Evolutionary conservation across 2,329 filamentous ascomycete species (phyloP), one percentile per base, ranked within the genome.

Genomic region (Beauveria australis): DNA sequence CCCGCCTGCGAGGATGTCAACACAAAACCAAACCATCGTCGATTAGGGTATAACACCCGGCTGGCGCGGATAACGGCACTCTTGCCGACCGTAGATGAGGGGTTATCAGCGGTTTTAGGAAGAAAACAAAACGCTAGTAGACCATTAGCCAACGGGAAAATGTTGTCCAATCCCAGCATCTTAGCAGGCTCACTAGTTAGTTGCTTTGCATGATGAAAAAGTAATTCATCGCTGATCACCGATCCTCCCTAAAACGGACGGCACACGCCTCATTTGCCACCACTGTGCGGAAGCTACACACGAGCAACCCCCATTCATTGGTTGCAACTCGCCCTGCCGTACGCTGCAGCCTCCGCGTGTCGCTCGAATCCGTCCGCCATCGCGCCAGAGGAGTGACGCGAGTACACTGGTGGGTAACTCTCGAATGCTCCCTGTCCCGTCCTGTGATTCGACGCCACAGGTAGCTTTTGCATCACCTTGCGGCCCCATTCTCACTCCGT

Each of bases 161-260:
- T 33, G 9, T 24, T n/a, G 2, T 52, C 43, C 43, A 24, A 37
- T 30, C 40, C 28, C 30, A 14, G 26, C 2, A 33, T 12, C 53
- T 26, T 4, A 33, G 48, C 43, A 40, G 43, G 43, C 43, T 33
- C 37, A 10, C 22, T 53, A 19, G 22, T 41, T 28, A 24, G 52
- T 19, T 16, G 28, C 30, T 37, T 19, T 26, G 19, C 44, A 41
- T 18, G 18, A 8, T 41, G n/a, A 48, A 30, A 52, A 41, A 43
- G 37, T 33, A 43, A 52, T 59, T 48, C 56, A 26, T 33, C n/a
- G 40, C 26, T 59, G 41, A 60, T 60, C 57, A 33, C 30, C 49
- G 49, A 60, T 60, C 19, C 56, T 28, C 57, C 53, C 57, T 54
- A 53, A 53, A 9, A 30, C 7, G 37, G 12, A 41, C 41, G 41